Percentiles rank a stretch among this genome's conserved stretches.
Evolutionary conservation across 2,329 filamentous ascomycete species (phyloP).

Genomic region (Sclerotinia spermophila): DNA sequence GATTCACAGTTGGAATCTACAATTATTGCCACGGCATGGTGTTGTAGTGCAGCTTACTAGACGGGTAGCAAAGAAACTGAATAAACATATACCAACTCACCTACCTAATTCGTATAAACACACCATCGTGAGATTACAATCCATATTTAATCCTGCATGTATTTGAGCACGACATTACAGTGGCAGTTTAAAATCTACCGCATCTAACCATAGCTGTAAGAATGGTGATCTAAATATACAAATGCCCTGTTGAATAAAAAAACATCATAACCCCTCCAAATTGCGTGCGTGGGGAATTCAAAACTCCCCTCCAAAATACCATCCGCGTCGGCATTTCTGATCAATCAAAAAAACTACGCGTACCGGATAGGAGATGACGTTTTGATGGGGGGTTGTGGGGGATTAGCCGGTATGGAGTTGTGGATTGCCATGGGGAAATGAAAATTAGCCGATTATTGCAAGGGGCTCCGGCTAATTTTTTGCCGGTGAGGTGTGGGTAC

Average conservation of each 20-base stretch:
- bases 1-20: neutral
- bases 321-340: constrained; percentile 1
- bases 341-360: neutral
- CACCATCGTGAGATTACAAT: neutral
- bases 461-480: neutral
- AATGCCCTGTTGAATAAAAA: neutral
- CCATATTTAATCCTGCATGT: neutral
- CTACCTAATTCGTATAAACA: neutral
- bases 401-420: neutral
- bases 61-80: neutral
- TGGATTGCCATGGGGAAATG: neutral
- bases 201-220: neutral
- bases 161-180: neutral
- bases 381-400: neutral
- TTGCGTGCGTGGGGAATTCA: constrained; percentile 11
- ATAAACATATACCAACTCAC: neutral
- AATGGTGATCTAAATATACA: neutral
- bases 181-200: neutral
- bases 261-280: constrained; percentile 13
- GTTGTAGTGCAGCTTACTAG: neutral
- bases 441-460: neutral
- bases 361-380: neutral
- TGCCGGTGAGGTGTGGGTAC: neutral
- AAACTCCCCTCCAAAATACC: neutral
- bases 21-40: neutral